Evolutionary conservation across 2,329 filamentous ascomycete genomes (phyloP).

Genomic region (Colletotrichum godetiae): DNA sequence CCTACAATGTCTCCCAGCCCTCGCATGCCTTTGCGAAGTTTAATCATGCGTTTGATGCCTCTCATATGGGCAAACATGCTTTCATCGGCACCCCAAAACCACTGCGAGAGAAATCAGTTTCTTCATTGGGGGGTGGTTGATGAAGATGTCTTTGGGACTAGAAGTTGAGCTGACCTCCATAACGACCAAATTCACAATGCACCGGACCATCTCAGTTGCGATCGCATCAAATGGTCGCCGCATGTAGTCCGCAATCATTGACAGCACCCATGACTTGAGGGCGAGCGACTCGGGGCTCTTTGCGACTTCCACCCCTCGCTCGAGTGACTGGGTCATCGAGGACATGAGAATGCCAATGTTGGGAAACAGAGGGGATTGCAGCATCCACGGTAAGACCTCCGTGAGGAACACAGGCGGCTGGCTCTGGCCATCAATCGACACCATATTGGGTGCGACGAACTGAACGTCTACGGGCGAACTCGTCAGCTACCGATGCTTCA

Average conservation of each 20-base stretch:
- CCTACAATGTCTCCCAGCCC: conserved; percentile 42
- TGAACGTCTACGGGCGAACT: conserved; percentile 36
- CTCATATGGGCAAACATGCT: conserved; percentile 45
- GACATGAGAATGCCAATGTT: conserved; percentile 45
- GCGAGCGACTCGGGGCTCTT: conserved; percentile 42
- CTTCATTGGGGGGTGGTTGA: too few relatives aligned
- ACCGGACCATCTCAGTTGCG: conserved; percentile 42
- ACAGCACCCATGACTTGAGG: conserved; percentile 41
- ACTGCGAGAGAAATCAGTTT: conserved; percentile 3
- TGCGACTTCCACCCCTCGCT: conserved; percentile 35
- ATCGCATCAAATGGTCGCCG: conserved; percentile 35
- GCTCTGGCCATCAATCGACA: conserved; percentile 44
- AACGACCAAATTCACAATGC: conserved; percentile 44
- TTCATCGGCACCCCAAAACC: conserved; percentile 42
- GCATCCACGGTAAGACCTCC: conserved; percentile 44
- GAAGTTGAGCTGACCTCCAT: conserved; percentile 40
- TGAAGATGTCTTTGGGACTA: not conserved
- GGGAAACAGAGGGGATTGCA: conserved; percentile 44
- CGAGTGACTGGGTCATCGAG: conserved; percentile 42
- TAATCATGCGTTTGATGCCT: conserved; percentile 45
- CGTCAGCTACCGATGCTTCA: conserved; percentile 4
- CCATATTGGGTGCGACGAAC: conserved; percentile 44
- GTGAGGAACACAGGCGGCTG: conserved; percentile 39
- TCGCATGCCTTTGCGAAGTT: conserved; percentile 40
- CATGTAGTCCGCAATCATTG: conserved; percentile 42